Conservation (phyloP, 1,284 basidiomycete genomes). For the Marasmius fiardii region DNA sequence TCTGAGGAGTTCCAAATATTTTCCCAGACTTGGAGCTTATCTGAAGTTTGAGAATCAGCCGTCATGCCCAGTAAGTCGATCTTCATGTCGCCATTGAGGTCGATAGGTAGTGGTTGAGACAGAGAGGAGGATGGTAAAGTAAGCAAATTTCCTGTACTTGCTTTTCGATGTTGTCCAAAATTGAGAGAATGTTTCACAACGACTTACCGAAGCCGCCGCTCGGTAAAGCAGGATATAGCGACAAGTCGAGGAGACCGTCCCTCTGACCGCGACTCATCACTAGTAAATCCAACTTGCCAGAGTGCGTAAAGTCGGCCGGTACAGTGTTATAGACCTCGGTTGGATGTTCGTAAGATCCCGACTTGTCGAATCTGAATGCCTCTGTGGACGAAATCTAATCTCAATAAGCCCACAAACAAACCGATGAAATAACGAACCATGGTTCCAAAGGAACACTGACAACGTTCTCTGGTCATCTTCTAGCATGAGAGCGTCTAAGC, state of each 20-base stretch:
- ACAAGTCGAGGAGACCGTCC: constrained; percentile 56
- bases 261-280: constrained; percentile 69
- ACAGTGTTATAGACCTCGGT: constrained; percentile 72
- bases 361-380: constrained; percentile 57
- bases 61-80: constrained; percentile 84
- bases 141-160: constrained; percentile 43
- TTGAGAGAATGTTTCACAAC: neutral
- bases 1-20: constrained; percentile 71
- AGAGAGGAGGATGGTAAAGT: constrained; percentile 60
- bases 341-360: constrained; percentile 54
- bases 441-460: constrained; percentile 80
- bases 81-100: constrained; percentile 84
- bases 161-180: neutral
- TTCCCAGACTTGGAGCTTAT: constrained; percentile 64
- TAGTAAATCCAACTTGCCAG: constrained; percentile 87
- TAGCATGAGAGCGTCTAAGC: constrained; percentile 81
- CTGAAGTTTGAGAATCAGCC: constrained; percentile 34
- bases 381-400: constrained; percentile 32
- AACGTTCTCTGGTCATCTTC: constrained; percentile 72
- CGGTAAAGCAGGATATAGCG: constrained; percentile 62
- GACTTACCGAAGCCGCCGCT: constrained; percentile 68
- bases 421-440: constrained; percentile 48
- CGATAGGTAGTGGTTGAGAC: constrained; percentile 84
- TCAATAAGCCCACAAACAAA: neutral
- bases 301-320: constrained; percentile 90